Evolutionary conservation across 768 basidiomycete species (phyloP).

Genomic region (Suillus americanus): DNA sequence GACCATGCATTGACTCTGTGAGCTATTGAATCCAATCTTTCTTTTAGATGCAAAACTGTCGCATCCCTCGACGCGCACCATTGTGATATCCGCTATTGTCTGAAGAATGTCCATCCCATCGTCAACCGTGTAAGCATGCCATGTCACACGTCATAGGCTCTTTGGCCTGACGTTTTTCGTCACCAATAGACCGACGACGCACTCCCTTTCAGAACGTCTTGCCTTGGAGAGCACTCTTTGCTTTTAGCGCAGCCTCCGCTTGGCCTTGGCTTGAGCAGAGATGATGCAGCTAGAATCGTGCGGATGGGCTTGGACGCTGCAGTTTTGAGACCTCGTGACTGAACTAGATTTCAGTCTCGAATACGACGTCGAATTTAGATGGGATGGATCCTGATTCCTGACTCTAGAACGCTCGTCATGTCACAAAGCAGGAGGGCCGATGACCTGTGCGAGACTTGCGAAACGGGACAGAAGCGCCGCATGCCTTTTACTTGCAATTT

Average conservation of each 20-base stretch:
- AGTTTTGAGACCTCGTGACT: background rate
- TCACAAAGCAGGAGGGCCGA: no score
- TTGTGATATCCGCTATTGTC: conserved; percentile 69
- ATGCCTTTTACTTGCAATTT: no score
- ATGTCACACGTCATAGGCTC: background rate
- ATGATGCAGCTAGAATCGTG: conserved; percentile 57
- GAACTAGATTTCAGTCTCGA: background rate
- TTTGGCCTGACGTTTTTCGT: conserved; percentile 2
- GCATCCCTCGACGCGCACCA: conserved; percentile 63
- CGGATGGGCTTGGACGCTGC: conserved; percentile 54
- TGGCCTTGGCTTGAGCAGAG: conserved; percentile 66
- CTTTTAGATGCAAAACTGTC: conserved; percentile 67
- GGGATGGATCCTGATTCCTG: no score
- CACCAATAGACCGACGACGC: conserved; percentile 74
- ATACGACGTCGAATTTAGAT: background rate
- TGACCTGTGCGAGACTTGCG: no score
- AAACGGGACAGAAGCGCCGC: no score
- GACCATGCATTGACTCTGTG: conserved; percentile 21
- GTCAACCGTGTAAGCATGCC: conserved; percentile 62
- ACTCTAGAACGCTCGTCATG: no score
- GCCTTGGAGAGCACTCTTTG: conserved; percentile 77
- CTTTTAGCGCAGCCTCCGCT: conserved; percentile 70
- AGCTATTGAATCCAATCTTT: background rate
- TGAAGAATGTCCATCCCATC: conserved; percentile 63
- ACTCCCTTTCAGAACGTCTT: conserved; percentile 72